Evolutionary conservation across 495 filamentous ascomycete species (phyloP).

Genomic region (Halenospora varia): DNA sequence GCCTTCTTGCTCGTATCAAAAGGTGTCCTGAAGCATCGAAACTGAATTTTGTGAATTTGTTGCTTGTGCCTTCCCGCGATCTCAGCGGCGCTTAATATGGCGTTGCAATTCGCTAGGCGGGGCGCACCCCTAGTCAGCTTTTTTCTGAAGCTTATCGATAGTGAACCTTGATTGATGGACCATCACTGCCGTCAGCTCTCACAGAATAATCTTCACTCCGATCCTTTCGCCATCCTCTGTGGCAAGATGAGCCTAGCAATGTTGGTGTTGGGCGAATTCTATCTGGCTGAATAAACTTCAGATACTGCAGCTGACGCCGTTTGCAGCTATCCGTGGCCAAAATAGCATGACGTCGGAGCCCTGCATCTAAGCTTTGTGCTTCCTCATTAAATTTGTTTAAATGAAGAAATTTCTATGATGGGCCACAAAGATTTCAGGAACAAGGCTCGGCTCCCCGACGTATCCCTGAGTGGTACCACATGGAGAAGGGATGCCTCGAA

Average conservation of each 20-base stretch:
- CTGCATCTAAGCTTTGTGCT: constrained; percentile 15
- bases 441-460: too few species aligned
- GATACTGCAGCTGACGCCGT: constrained; percentile 19
- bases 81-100: background rate
- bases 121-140: background rate
- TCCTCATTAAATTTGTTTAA: too few species aligned
- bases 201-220: too few species aligned
- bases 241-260: background rate
- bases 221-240: background rate
- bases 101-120: background rate
- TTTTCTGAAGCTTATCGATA: background rate
- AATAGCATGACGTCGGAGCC: constrained; percentile 22
- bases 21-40: too few species aligned
- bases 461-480: too few species aligned
- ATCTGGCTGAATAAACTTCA: background rate
- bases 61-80: background rate
- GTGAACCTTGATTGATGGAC: background rate
- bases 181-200: background rate
- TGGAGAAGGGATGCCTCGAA: too few species aligned
- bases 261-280: background rate
- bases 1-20: too few species aligned
- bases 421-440: background rate
- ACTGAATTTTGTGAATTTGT: too few species aligned
- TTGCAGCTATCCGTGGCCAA: constrained; percentile 15
- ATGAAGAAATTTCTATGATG: constrained; percentile 1